phyloP scores from a whole-genome alignment of 345 rosid genomes.

The Salix caprea region DNA sequence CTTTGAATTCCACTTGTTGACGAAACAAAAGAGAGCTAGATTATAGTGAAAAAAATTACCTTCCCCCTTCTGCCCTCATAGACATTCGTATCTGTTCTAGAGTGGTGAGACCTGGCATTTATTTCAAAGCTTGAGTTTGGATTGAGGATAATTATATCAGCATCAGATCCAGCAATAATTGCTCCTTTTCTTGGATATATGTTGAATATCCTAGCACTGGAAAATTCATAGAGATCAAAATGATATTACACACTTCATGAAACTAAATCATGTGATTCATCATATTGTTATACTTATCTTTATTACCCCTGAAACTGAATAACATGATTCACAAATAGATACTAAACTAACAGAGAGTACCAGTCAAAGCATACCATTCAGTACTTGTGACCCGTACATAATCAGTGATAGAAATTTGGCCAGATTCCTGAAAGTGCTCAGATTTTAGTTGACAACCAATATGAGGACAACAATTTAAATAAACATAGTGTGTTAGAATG shows the following conservation, averaged over 20 bases:
- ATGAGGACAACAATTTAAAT: neutral
- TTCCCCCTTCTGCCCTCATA: slow-evolving; percentile 75
- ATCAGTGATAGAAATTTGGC: slow-evolving; percentile 67
- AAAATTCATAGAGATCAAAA: neutral
- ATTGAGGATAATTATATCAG: slow-evolving; percentile 84
- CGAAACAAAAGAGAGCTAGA: neutral
- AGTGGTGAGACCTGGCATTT: slow-evolving; percentile 69
- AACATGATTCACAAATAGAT: neutral
- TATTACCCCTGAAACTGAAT: neutral
- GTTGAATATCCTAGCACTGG: slow-evolving; percentile 91
- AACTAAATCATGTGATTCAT: neutral
- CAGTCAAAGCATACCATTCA: slow-evolving; percentile 51
- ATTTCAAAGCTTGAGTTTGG: slow-evolving; percentile 80
- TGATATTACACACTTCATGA: neutral
- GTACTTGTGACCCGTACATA: slow-evolving; percentile 74
- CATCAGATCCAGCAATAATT: slow-evolving; percentile 88
- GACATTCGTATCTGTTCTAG: slow-evolving; percentile 82
- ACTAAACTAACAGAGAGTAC: neutral
- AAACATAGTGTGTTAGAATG: neutral
- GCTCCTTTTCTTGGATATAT: slow-evolving; percentile 94
- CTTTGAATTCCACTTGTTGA: neutral
- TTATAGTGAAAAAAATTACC: slow-evolving; percentile 36
- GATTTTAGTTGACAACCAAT: slow-evolving; percentile 1
- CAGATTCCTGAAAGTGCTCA: slow-evolving; percentile 51
- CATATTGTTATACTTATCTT: neutral